Base-by-base conservation (phyloP, 2,329 filamentous ascomycete genomes). In the Aureobasidium vineae region DNA sequence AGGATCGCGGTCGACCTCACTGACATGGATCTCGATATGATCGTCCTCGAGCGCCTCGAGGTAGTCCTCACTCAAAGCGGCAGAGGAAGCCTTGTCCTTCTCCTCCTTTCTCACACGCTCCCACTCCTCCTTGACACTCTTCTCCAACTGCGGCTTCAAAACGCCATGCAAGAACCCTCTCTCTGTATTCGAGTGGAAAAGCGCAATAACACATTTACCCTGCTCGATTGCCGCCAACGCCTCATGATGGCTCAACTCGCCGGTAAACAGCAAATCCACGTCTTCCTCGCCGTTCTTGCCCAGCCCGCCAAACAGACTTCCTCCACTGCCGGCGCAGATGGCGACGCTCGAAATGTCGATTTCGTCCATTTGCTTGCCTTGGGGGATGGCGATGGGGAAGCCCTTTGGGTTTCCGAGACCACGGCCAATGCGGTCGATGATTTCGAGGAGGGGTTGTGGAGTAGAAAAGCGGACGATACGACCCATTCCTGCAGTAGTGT, bases 161-260 rank as follows among this genome's bases (percentile, higher is more conserved):
- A 90, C 86, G 67, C 88, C 83, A 67, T 84, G 84, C 72, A 99
- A 78, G 75, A 94, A 99, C 0, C 87, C 88, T 41, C 95, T 82
- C 81, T 99, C 95, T 0, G 91, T 95, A 77, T 98, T 98, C 72
- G 90, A 94, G 77, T 99, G 95, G 73, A 97, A 96, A 56, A 96
- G 83, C 47, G 89, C 90, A 61, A 98, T 85, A 0, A 98, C 90
- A 65, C 87, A 89, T 69, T 88, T 88, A 1, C 93, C 93, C 67
- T 88, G 85, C 80, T 97, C 93, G 33, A 90, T 91, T 1, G 92
- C 91, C 45, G 90, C 86, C 67, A 99, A 84, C 3, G 94, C 92
- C 70, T 95, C 92, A 75, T 99, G 95, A 75, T 99, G 95, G 73
- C 87, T 90, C 82, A 98, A 86, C 80, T 99, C 95, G 1, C 95